A percentile compares a stretch with the other conserved stretches of the same genome.
Conservation (phyloP, 148 eudicot genomes). For the Diospyros lotus region DNA sequence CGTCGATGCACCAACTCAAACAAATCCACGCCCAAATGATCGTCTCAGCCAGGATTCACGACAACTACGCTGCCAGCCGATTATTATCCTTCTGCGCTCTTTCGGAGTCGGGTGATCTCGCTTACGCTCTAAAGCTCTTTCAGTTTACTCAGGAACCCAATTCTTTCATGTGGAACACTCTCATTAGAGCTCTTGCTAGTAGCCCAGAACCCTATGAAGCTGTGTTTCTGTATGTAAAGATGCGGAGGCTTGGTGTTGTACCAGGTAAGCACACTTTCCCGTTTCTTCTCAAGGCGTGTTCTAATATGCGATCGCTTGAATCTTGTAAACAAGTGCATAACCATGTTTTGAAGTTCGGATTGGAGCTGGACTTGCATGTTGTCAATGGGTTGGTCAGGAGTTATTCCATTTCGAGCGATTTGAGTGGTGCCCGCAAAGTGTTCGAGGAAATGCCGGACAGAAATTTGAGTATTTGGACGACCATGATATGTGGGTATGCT, state of each 20-base stretch:
- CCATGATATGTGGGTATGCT: slow-evolving; percentile 70
- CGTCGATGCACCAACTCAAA: slow-evolving; percentile 52
- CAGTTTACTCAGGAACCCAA: slow-evolving; percentile 37
- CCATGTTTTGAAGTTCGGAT: slow-evolving; percentile 50
- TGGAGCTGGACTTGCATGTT: slow-evolving; percentile 52
- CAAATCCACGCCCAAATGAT: slow-evolving; percentile 80
- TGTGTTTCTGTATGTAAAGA: slow-evolving; percentile 43
- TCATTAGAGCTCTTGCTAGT: slow-evolving; percentile 61
- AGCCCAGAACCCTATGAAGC: slow-evolving; percentile 35
- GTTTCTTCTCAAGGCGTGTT: slow-evolving; percentile 65
- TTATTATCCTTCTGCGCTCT: slow-evolving; percentile 59
- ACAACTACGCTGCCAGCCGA: slow-evolving; percentile 63
- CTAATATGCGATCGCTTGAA: slow-evolving; percentile 18
- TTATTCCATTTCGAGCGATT: slow-evolving; percentile 30
- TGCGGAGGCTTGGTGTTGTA: slow-evolving; percentile 38
- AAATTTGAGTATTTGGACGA: slow-evolving; percentile 77
- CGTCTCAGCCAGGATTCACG: slow-evolving; percentile 48
- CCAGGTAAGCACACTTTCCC: slow-evolving; percentile 76
- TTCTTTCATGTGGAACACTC: slow-evolving; percentile 74
- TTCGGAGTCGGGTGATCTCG: slow-evolving; percentile 44
- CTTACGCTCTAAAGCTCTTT: slow-evolving; percentile 53
- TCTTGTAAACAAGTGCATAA: slow-evolving; percentile 49
- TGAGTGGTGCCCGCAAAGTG: slow-evolving; percentile 42
- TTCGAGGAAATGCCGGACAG: slow-evolving; percentile 60
- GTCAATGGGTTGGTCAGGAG: slow-evolving; percentile 57